These are phyloP conservation scores for Colletotrichum magnum DNA, from an alignment of 2,329 filamentous ascomycete genomes.

Conservation along the genomic window DNA sequence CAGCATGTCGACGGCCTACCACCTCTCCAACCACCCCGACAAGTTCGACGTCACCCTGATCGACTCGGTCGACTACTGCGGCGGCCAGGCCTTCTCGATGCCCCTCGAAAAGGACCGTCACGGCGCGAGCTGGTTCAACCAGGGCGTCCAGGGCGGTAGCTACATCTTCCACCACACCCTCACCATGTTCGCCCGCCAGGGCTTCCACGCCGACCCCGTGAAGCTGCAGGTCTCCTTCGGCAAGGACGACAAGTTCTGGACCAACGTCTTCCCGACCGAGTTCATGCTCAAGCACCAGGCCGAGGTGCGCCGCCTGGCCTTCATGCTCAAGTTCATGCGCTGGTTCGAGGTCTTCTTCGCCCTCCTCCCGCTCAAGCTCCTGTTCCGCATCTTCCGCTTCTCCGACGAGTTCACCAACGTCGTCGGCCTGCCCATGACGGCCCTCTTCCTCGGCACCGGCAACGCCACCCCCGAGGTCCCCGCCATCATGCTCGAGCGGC, in stretches of 20 bases:
- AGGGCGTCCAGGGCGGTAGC: slow-evolving; percentile 72
- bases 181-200: slow-evolving; percentile 71
- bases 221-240: slow-evolving; percentile 72
- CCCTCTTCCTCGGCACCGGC: slow-evolving; percentile 75
- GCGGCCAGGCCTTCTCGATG: slow-evolving; percentile 75
- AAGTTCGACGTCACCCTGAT: slow-evolving; percentile 73
- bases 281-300: slow-evolving; percentile 66
- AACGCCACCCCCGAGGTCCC: slow-evolving; percentile 79
- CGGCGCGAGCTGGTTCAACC: slow-evolving; percentile 74
- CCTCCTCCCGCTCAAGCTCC: slow-evolving; percentile 71
- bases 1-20: slow-evolving; percentile 70
- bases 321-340: slow-evolving; percentile 67
- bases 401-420: slow-evolving; percentile 77
- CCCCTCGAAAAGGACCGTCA: slow-evolving; percentile 70
- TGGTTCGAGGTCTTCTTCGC: slow-evolving; percentile 70
- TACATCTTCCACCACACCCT: slow-evolving; percentile 75
- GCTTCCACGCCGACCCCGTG: slow-evolving; percentile 63
- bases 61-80: slow-evolving; percentile 70
- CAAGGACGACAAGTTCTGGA: slow-evolving; percentile 73
- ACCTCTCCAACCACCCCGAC: slow-evolving; percentile 70
- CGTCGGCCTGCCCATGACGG: slow-evolving; percentile 68
- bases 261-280: slow-evolving; percentile 72
- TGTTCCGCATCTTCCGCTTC: slow-evolving; percentile 76
- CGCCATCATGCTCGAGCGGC: slow-evolving; percentile 71
- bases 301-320: slow-evolving; percentile 67